phyloP scores from a whole-genome alignment of 805 yeast genomes.

The Kuraishia hungarica region DNA sequence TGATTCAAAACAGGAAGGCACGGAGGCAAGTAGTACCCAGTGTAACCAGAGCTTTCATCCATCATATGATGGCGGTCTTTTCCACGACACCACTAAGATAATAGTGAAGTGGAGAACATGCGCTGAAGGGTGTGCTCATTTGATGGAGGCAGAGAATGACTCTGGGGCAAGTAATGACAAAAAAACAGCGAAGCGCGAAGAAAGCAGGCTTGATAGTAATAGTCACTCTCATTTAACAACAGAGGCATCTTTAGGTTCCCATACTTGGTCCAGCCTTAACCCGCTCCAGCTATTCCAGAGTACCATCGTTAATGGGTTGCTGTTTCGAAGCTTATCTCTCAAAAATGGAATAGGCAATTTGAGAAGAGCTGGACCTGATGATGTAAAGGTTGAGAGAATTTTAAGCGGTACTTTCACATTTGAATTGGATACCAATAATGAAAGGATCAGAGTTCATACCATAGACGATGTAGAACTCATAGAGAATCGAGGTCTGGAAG shows the following conservation, averaged over 20 bases:
- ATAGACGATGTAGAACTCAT: conserved; percentile 57
- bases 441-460: conserved; percentile 50
- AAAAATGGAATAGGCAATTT: conserved; percentile 24
- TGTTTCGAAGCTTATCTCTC: not conserved
- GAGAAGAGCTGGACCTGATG: conserved; percentile 12
- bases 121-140: conserved; percentile 40
- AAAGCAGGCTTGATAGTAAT: not conserved
- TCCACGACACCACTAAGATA: conserved; percentile 37
- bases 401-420: conserved; percentile 53
- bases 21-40: not conserved
- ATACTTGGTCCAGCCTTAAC: conserved; percentile 27
- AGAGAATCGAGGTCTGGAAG: conserved; percentile 23
- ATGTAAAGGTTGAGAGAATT: not conserved
- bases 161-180: not conserved
- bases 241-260: conserved; percentile 30
- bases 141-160: conserved; percentile 14
- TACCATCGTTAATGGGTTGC: not conserved
- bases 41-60: not conserved
- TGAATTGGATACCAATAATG: conserved; percentile 51
- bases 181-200: not conserved
- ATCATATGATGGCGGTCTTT: conserved; percentile 10
- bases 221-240: conserved; percentile 17
- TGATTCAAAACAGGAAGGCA: not conserved
- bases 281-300: conserved; percentile 6
- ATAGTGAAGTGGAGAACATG: conserved; percentile 53